A percentile compares a stretch with the other conserved stretches of the same genome.
These are phyloP conservation scores for Byssoonygena ceratinophila DNA, from an alignment of 2,329 filamentous ascomycete genomes.

Conservation along the genomic window DNA sequence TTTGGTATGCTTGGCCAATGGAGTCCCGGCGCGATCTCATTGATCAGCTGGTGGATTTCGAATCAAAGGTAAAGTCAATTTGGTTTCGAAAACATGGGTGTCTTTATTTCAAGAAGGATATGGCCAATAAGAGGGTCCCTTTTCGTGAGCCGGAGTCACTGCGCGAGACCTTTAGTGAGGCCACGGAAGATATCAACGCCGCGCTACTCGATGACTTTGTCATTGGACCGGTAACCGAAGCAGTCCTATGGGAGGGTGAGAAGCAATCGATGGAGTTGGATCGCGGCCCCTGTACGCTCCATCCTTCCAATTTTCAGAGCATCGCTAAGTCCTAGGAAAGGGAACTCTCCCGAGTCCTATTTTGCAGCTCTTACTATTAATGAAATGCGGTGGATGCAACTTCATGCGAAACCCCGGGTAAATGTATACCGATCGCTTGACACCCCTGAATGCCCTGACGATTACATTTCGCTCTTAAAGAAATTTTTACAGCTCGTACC, in stretches of 20 bases:
- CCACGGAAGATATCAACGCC: background rate
- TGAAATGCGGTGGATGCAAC: constrained; percentile 21
- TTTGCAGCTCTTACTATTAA: constrained; percentile 20
- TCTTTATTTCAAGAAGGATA: constrained; percentile 10
- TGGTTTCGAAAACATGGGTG: constrained; percentile 3
- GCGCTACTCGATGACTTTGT: constrained; percentile 20
- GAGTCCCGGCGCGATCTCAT: constrained; percentile 9
- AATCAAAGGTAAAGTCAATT: background rate
- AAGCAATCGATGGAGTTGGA: constrained; percentile 21
- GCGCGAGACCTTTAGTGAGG: background rate
- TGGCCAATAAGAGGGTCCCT: background rate
- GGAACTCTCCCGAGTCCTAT: constrained; percentile 17
- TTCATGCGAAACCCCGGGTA: constrained; percentile 20
- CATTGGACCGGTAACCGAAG: constrained; percentile 20
- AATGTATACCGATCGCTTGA: constrained; percentile 21
- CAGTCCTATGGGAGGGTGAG: constrained; percentile 18
- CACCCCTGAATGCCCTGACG: constrained; percentile 18
- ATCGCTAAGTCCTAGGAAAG: background rate
- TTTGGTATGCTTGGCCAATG: constrained; percentile 15
- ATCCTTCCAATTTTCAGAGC: background rate
- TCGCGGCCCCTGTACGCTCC: constrained; percentile 23
- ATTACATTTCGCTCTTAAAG: constrained; percentile 20
- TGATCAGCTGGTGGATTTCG: constrained; percentile 4
- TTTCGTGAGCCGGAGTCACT: background rate
- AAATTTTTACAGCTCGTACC: constrained; percentile 22